phyloP scores from a whole-genome alignment of 2,329 filamentous ascomycete species.

The Ophiosphaerella korrae region DNA sequence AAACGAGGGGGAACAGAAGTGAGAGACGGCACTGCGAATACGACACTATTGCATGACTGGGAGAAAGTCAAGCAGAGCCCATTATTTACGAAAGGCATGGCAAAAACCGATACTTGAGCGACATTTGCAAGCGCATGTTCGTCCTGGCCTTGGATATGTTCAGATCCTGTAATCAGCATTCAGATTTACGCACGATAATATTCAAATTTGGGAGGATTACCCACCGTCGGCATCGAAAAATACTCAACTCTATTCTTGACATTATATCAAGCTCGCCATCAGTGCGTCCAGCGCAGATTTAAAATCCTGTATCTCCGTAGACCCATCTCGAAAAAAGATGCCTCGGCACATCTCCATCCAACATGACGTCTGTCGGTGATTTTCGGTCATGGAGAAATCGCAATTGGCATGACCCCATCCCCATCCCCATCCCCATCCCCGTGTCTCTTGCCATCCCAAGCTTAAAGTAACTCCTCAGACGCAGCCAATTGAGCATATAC shows the following conservation, averaged over 20 bases:
- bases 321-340: neutral
- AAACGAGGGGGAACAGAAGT: constrained; percentile 40
- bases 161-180: too few species aligned
- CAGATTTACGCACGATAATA: too few species aligned
- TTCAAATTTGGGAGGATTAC: too few species aligned
- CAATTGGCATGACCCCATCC: neutral
- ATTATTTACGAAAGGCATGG: constrained; percentile 41
- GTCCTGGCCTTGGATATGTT: too few species aligned
- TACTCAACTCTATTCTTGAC: too few species aligned
- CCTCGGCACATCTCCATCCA: too few species aligned
- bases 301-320: neutral
- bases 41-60: constrained; percentile 45
- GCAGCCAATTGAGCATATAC: too few species aligned
- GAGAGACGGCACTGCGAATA: constrained; percentile 39
- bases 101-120: constrained; percentile 19
- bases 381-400: too few species aligned
- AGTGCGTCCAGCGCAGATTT: too few species aligned
- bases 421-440: neutral
- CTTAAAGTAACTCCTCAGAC: neutral
- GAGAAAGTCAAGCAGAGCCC: constrained; percentile 41
- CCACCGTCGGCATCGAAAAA: too few species aligned
- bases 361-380: too few species aligned
- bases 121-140: neutral
- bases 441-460: neutral
- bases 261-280: too few species aligned